Evolutionary conservation across 495 filamentous ascomycete genomes (phyloP), one percentile per base, ranked within the genome.

Genomic region (Hypoxylon lienhwacheense): DNA sequence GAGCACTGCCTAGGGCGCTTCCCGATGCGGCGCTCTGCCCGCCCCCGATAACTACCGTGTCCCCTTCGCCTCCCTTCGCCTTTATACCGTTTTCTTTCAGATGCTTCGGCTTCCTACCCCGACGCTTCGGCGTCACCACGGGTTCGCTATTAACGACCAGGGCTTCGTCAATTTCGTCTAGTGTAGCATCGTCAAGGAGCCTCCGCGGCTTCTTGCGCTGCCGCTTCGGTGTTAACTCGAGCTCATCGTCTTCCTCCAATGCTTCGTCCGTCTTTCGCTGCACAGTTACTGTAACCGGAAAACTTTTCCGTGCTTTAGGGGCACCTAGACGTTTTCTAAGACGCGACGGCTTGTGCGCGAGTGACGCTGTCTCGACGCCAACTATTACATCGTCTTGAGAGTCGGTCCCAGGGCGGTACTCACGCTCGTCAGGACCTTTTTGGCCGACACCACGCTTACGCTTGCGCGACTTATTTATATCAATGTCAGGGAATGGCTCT

Each of bases 51-150:
- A 53, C 42, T 3, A 46, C 47, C n/a, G 55, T 48, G 19, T 54
- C 55, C 2, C 36, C 25, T 19, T 56, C 22, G 10, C 16, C 29
- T 26, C 6, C 44, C 4, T 37, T 54, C 2, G 37, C 46, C 11
- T 58, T 54, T 1, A 36, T 35, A 21, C 31, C 36, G 7, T 26
- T 25, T 7, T 49, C 40, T 21, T 53, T 64, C n/a, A 49, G 29
- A 34, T 66, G 47, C n/a, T 66, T 66, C 6, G 60, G 56, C 33
- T 61, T 64, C 34, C 56, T 59, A 12, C 56, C 64, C 4, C 61
- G 57, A 5, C 51, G 49, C 26, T 64, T 66, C 10, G 64, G 57
- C 7, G 53, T 55, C 0, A 37, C 40, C 12, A 34, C 32, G 7
- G 47, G 47, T 17, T 61, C 50, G 34, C 20, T 21, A 21, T 53